These are phyloP conservation scores for Chondrus crispus DNA, from an alignment of 23 red algal species.

Conservation along the genomic window DNA sequence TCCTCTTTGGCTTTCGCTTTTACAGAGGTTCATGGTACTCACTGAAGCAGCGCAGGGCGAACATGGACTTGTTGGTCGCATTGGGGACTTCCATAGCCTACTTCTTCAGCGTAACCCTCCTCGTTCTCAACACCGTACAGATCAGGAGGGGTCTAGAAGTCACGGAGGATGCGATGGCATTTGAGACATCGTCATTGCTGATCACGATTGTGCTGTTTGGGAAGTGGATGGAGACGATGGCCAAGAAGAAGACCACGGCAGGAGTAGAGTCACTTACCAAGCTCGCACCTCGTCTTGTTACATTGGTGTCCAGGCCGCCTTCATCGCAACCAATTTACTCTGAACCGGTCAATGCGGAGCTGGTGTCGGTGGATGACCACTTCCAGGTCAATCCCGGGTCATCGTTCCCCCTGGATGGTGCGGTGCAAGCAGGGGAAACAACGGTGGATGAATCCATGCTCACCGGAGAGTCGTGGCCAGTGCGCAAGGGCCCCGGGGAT, in stretches of 20 bases:
- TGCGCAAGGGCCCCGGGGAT: constrained; percentile 39
- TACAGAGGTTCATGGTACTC: constrained; percentile 67
- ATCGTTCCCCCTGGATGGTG: constrained; percentile 46
- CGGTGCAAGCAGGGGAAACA: constrained; percentile 6
- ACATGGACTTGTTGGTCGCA: constrained; percentile 74
- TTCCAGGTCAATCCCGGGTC: constrained; percentile 42
- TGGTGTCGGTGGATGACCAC: constrained; percentile 26
- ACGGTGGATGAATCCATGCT: constrained; percentile 68
- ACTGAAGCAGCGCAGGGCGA: constrained; percentile 19
- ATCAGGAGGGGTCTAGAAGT: neutral
- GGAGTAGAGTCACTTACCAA: neutral
- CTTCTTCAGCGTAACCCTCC: constrained; percentile 26
- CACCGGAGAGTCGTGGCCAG: constrained; percentile 62
- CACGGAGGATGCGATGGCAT: neutral
- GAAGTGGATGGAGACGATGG: constrained; percentile 69
- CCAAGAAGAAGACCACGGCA: constrained; percentile 30
- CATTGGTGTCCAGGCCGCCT: neutral
- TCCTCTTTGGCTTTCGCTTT: constrained; percentile 43
- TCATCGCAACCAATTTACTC: neutral
- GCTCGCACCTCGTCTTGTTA: neutral
- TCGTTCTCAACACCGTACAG: constrained; percentile 2
- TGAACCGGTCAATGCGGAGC: neutral
- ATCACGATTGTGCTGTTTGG: constrained; percentile 67
- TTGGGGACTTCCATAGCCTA: constrained; percentile 63
- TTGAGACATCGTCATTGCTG: constrained; percentile 58